A percentile compares a stretch with the other conserved stretches of the same genome.
Evolutionary conservation across 164 flowering plant species (phyloP).

Genomic region (Taxillus chinensis): DNA sequence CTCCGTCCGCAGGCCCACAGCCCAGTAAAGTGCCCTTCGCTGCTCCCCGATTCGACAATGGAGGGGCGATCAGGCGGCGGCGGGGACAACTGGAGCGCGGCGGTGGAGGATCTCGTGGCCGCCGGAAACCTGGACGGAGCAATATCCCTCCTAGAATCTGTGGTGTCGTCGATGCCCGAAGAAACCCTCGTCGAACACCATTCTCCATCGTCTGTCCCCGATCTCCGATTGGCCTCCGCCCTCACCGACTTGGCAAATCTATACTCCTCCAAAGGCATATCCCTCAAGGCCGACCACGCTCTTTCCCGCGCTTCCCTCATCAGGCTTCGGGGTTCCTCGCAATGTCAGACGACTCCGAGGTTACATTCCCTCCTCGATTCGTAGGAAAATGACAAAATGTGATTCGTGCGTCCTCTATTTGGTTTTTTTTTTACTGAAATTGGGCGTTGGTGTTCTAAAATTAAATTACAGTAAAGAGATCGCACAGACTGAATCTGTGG

Average conservation of each 20-base stretch:
- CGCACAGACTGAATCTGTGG: neutral
- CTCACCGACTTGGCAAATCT: slow-evolving; percentile 47
- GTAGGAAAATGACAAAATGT: neutral
- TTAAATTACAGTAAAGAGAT: slow-evolving; percentile 10
- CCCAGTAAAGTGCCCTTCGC: too few species aligned
- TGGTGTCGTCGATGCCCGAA: slow-evolving; percentile 4
- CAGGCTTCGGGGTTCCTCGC: slow-evolving; percentile 15
- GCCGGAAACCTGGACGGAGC: slow-evolving; percentile 42
- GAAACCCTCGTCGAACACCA: slow-evolving; percentile 20
- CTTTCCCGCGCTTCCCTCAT: slow-evolving; percentile 36
- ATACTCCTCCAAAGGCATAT: slow-evolving; percentile 44
- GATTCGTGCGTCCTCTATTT: too few species aligned
- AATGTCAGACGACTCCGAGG: slow-evolving; percentile 6
- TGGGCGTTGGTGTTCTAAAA: too few species aligned
- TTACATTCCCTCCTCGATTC: slow-evolving; percentile 6
- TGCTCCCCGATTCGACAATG: neutral
- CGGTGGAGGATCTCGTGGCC: slow-evolving; percentile 45
- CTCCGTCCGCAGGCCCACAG: too few species aligned
- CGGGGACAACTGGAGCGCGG: slow-evolving; percentile 43
- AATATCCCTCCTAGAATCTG: slow-evolving; percentile 40
- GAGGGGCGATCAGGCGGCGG: slow-evolving; percentile 3
- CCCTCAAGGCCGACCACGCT: slow-evolving; percentile 45
- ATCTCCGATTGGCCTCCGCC: slow-evolving; percentile 34
- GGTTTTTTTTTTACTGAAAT: too few species aligned
- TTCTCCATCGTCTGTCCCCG: neutral